Percentiles rank a stretch among this genome's conserved stretches.
phyloP scores from a whole-genome alignment of 2,329 filamentous ascomycete species.

The Aspergillus persii region DNA sequence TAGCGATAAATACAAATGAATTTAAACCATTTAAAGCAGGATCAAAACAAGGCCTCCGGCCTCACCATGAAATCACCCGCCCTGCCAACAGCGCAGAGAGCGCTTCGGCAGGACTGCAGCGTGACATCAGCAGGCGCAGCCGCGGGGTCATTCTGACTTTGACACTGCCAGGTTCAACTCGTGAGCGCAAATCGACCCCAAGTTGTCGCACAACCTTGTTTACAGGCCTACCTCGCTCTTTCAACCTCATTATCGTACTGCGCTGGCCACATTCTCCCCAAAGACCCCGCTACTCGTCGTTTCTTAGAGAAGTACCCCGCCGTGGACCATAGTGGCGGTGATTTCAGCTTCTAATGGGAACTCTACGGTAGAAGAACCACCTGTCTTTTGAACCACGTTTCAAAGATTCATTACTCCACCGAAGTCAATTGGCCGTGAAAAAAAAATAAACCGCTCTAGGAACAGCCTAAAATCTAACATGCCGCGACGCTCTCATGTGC shows the following conservation, averaged over 20 bases:
- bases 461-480: constrained; percentile 17
- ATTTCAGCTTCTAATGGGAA: neutral
- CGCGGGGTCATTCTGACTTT: constrained; percentile 21
- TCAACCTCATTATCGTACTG: neutral
- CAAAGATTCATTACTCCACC: neutral
- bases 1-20: no score
- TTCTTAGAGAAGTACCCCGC: neutral
- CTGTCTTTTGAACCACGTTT: neutral
- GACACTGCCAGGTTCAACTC: neutral
- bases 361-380: neutral
- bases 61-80: neutral
- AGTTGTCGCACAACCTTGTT: neutral
- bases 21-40: no score
- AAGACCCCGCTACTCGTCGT: neutral
- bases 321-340: neutral
- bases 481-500: constrained; percentile 29
- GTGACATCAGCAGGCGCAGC: constrained; percentile 32
- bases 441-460: neutral
- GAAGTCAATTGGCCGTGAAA: neutral
- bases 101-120: constrained; percentile 35
- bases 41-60: no score
- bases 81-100: neutral
- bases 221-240: neutral
- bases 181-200: neutral
- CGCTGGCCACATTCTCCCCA: neutral